Evolutionary conservation across 805 yeast species (phyloP).

Genomic region (Candida sanyiensis): DNA sequence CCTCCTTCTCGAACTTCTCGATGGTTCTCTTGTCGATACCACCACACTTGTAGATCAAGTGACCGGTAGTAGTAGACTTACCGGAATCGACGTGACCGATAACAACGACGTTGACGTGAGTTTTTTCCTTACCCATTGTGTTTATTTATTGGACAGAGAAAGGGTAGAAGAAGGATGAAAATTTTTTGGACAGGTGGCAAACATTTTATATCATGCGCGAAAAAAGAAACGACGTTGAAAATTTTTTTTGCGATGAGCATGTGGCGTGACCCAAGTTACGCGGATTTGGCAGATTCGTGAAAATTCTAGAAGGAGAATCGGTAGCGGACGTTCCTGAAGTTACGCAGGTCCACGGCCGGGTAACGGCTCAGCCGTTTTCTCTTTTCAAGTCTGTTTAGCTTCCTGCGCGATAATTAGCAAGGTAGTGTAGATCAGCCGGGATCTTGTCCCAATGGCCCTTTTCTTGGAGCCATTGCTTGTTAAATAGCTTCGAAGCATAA

Average conservation of each 20-base stretch:
- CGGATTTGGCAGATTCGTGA: not conserved
- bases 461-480: slow-evolving; percentile 16
- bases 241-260: not conserved
- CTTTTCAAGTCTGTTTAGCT: too few relatives aligned
- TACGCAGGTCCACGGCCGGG: not conserved
- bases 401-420: slow-evolving; percentile 9
- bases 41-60: slow-evolving; percentile 93
- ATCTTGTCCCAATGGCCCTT: slow-evolving; percentile 21
- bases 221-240: slow-evolving; percentile 3
- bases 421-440: slow-evolving; percentile 15
- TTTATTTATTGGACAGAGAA: slow-evolving; percentile 21
- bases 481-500: slow-evolving; percentile 22
- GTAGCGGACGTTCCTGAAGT: not conserved
- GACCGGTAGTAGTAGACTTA: slow-evolving; percentile 96
- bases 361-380: not conserved
- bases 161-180: slow-evolving; percentile 7
- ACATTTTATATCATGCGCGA: slow-evolving; percentile 1
- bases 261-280: not conserved
- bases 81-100: slow-evolving; percentile 99
- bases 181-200: slow-evolving; percentile 7
- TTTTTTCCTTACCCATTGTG: slow-evolving; percentile 41
- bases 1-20: too few relatives aligned
- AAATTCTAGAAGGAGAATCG: not conserved
- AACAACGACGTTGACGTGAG: slow-evolving; percentile 95
- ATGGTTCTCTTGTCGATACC: too few relatives aligned